Conservation (phyloP, 2,329 filamentous ascomycete species). For the Alternaria postmessia region DNA sequence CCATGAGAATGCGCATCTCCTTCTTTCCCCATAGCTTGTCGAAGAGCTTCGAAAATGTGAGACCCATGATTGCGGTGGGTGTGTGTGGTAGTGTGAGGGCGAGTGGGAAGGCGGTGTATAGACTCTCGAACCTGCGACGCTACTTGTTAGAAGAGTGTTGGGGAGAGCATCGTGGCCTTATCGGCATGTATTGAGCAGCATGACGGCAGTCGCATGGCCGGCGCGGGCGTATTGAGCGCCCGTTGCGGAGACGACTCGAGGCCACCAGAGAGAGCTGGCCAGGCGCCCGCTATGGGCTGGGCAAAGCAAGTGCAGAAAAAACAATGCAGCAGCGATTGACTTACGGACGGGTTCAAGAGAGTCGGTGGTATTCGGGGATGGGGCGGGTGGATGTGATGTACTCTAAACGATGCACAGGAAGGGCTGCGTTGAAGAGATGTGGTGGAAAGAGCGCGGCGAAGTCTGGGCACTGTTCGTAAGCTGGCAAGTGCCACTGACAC, state of each 20-base stretch:
- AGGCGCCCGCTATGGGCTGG: slow-evolving; percentile 20
- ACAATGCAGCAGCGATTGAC: slow-evolving; percentile 32
- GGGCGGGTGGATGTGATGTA: slow-evolving; percentile 46
- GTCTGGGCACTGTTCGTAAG: slow-evolving; percentile 36
- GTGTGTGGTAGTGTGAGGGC: slow-evolving; percentile 34
- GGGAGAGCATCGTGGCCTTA: slow-evolving; percentile 20
- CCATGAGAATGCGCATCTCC: slow-evolving; percentile 98
- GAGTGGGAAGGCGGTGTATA: slow-evolving; percentile 39
- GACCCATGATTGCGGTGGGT: slow-evolving; percentile 80
- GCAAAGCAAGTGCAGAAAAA: slow-evolving; percentile 24
- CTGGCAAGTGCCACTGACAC: slow-evolving; percentile 40
- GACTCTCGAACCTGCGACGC: slow-evolving; percentile 49
- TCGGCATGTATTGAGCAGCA: slow-evolving; percentile 16
- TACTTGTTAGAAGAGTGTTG: slow-evolving; percentile 25
- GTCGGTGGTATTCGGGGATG: slow-evolving; percentile 46
- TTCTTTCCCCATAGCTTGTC: slow-evolving; percentile 99
- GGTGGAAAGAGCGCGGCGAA: slow-evolving; percentile 37
- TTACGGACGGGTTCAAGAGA: slow-evolving; percentile 50
- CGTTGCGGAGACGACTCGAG: slow-evolving; percentile 37
- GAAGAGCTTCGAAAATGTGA: slow-evolving; percentile 93
- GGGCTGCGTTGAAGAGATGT: slow-evolving; percentile 50
- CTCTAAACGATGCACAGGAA: slow-evolving; percentile 52
- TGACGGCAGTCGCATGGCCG: slow-evolving; percentile 16
- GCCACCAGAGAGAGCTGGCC: slow-evolving; percentile 27
- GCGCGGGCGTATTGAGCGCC: slow-evolving; percentile 37